These are phyloP conservation scores for Lentinula guzmanii DNA, from an alignment of 768 basidiomycete genomes.

Conservation along the genomic window DNA sequence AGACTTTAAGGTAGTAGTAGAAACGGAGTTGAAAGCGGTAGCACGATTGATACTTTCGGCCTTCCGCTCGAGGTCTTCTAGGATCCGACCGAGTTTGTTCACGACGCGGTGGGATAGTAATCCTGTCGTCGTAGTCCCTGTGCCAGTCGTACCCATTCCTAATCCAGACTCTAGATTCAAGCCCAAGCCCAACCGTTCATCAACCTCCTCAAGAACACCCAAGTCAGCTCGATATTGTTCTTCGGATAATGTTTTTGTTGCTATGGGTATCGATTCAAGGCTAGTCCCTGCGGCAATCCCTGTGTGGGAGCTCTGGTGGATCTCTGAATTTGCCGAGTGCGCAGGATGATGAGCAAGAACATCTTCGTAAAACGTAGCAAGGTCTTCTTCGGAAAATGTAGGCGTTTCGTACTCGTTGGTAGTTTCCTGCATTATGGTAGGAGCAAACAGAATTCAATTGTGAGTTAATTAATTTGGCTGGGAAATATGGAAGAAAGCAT, in stretches of 20 bases:
- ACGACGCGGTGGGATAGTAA: background rate
- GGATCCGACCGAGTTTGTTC: background rate
- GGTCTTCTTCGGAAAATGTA: constrained; percentile 36
- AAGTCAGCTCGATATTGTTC: constrained; percentile 25
- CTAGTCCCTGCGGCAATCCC: constrained; percentile 9
- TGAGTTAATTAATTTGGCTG: background rate
- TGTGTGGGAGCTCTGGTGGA: background rate
- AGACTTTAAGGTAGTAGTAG: background rate
- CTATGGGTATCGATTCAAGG: constrained; percentile 2
- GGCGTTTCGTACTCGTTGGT: constrained; percentile 19
- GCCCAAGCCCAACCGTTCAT: constrained; percentile 23
- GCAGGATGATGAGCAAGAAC: constrained; percentile 25
- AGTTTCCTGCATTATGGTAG: constrained; percentile 18
- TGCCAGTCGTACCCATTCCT: too few relatives aligned
- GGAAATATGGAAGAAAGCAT: too few relatives aligned
- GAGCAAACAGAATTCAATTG: background rate
- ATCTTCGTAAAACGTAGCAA: constrained; percentile 37
- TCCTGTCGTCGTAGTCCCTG: background rate
- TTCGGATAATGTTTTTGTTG: too few relatives aligned
- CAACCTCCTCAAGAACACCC: constrained; percentile 24
- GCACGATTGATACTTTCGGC: background rate
- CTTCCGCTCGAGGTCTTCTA: background rate
- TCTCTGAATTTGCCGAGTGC: background rate
- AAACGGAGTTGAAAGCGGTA: background rate
- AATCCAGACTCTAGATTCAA: background rate